A percentile compares a stretch with the other conserved stretches of the same genome.
These are phyloP conservation scores for Calonectria pseudoreteaudii DNA, from an alignment of 2,329 filamentous ascomycete genomes.

Conservation along the genomic window DNA sequence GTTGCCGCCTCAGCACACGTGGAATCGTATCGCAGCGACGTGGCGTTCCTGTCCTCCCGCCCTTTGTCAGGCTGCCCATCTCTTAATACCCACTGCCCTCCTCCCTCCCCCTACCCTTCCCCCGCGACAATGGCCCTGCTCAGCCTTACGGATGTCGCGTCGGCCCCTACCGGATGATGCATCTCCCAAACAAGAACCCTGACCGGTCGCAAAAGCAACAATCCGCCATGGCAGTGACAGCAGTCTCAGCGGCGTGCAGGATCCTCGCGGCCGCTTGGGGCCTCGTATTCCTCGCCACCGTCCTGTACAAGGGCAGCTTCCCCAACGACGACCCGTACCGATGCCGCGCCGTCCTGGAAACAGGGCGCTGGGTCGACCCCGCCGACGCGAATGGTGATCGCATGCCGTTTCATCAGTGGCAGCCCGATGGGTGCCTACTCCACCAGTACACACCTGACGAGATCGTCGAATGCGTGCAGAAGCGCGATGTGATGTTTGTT, in stretches of 20 bases:
- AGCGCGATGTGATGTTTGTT: slow-evolving; percentile 64
- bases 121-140: neutral
- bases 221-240: neutral
- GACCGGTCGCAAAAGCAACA: neutral
- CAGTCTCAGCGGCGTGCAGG: neutral
- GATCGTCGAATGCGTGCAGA: slow-evolving; percentile 62
- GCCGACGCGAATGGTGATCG: slow-evolving; percentile 42
- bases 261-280: neutral
- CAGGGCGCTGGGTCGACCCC: slow-evolving; percentile 61
- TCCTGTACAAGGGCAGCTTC: neutral
- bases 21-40: neutral
- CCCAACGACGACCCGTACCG: slow-evolving; percentile 58
- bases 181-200: neutral
- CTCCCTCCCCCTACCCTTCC: neutral
- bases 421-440: slow-evolving; percentile 68
- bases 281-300: slow-evolving; percentile 6
- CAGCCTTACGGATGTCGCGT: neutral
- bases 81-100: neutral
- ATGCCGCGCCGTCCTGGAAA: slow-evolving; percentile 62
- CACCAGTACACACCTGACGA: slow-evolving; percentile 64
- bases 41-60: neutral
- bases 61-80: neutral
- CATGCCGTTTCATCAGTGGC: slow-evolving; percentile 61
- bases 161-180: neutral
- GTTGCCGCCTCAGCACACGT: neutral